phyloP scores from a whole-genome alignment of 345 rosid species.

The Cardamine occulta region DNA sequence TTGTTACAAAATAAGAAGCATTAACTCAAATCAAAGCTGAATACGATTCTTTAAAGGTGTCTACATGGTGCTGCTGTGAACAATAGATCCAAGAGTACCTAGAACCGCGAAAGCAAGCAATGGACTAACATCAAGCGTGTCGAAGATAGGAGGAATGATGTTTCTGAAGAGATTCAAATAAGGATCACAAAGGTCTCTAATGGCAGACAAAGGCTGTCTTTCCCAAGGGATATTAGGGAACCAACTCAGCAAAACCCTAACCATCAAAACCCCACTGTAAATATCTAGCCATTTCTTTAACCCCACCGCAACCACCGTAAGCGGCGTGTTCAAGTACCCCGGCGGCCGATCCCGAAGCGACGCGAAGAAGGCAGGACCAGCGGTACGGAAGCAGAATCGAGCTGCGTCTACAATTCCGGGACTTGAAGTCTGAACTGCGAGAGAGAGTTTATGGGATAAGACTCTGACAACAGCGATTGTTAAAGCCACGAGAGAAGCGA shows the following conservation, averaged over 20 bases:
- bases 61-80: conserved; percentile 54
- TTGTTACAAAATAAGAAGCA: not conserved
- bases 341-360: conserved; percentile 54
- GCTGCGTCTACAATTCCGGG: not conserved
- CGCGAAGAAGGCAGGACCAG: conserved; percentile 69
- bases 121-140: conserved; percentile 82
- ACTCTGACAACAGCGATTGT: conserved; percentile 18
- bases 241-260: conserved; percentile 94
- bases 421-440: not conserved
- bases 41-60: not conserved
- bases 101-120: conserved; percentile 77
- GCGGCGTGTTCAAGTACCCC: conserved; percentile 67
- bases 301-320: conserved; percentile 85
- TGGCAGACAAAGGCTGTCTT: conserved; percentile 81
- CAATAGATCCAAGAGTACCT: conserved; percentile 69
- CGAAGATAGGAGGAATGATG: conserved; percentile 79
- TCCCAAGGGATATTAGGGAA: conserved; percentile 95
- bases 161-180: conserved; percentile 84
- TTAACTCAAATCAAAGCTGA: not conserved
- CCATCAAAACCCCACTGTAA: conserved; percentile 86
- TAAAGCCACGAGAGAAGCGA: conserved; percentile 28
- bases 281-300: conserved; percentile 86
- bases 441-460: not conserved
- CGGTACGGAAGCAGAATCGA: conserved; percentile 35
- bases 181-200: conserved; percentile 86